A percentile compares a stretch with the other conserved stretches of the same genome.
Conservation (phyloP, 2,329 filamentous ascomycete genomes). For the Simplicillium aogashimaense region DNA sequence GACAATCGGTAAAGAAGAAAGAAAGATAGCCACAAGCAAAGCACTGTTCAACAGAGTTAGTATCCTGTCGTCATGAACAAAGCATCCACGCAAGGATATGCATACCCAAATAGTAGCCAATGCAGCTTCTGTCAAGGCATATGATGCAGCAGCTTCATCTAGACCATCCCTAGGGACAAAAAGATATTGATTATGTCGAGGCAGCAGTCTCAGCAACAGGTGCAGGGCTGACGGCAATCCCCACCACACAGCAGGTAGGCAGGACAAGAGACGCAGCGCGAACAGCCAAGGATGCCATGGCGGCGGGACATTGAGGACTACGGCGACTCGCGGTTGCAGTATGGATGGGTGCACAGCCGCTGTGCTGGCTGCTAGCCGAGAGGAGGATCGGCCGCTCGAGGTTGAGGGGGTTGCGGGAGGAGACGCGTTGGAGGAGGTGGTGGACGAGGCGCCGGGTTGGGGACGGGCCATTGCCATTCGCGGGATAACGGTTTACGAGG, state of each 20-base stretch:
- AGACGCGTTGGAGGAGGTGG: not conserved
- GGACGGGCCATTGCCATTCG: slow-evolving; percentile 3
- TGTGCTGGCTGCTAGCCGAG: not conserved
- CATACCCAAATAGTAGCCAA: slow-evolving; percentile 67
- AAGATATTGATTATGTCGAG: slow-evolving; percentile 16
- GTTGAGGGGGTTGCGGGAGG: slow-evolving; percentile 3
- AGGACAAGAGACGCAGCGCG: slow-evolving; percentile 61
- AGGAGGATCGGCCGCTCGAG: not conserved
- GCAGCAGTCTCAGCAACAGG: slow-evolving; percentile 54
- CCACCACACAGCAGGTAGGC: slow-evolving; percentile 63
- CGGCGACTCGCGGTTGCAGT: slow-evolving; percentile 68
- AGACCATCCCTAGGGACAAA: slow-evolving; percentile 15
- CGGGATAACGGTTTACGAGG: slow-evolving; percentile 1
- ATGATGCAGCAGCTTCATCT: slow-evolving; percentile 12
- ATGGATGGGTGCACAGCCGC: slow-evolving; percentile 26
- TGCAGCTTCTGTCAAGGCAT: slow-evolving; percentile 54
- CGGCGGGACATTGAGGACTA: slow-evolving; percentile 63
- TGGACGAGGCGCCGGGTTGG: slow-evolving; percentile 4
- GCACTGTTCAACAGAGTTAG: slow-evolving; percentile 39
- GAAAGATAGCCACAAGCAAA: slow-evolving; percentile 68
- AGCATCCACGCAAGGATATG: slow-evolving; percentile 9
- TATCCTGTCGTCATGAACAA: slow-evolving; percentile 1
- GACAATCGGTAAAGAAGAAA: slow-evolving; percentile 75
- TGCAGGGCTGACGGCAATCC: slow-evolving; percentile 59
- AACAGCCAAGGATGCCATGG: slow-evolving; percentile 67